Percentiles rank a stretch among this genome's conserved stretches.
Conservation (phyloP, 805 yeast species). For the Deakozyma indianensis region DNA sequence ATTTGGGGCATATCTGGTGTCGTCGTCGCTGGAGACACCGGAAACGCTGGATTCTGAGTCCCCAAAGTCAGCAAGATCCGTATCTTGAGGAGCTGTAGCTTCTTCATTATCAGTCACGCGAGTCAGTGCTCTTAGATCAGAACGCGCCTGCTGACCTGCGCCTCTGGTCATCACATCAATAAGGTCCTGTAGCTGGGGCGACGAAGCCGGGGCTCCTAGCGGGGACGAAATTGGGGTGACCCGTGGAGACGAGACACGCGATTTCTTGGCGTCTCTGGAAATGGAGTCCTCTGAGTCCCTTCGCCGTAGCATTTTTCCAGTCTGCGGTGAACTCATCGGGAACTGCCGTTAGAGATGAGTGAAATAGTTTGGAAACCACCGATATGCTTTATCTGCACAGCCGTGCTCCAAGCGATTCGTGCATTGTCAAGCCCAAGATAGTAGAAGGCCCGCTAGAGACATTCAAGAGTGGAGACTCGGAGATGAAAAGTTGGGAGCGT, state of each 20-base stretch:
- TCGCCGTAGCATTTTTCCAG: constrained; percentile 1
- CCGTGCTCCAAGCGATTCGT: not conserved
- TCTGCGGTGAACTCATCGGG: not conserved
- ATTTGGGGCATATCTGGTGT: too few relatives aligned
- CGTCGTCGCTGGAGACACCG: too few relatives aligned
- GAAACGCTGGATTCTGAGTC: too few relatives aligned
- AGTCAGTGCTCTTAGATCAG: not conserved
- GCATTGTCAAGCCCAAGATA: not conserved
- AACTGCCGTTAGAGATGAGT: not conserved
- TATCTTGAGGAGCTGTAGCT: too few relatives aligned
- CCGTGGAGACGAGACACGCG: not conserved
- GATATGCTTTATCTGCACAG: not conserved
- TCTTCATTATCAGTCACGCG: not conserved
- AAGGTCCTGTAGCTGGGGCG: not conserved
- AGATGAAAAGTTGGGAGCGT: too few relatives aligned
- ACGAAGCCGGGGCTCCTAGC: not conserved
- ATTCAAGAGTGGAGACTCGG: too few relatives aligned
- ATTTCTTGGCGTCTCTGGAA: not conserved
- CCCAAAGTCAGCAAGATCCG: too few relatives aligned
- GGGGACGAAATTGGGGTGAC: not conserved
- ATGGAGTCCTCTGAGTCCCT: not conserved
- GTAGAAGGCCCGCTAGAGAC: too few relatives aligned
- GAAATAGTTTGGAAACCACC: not conserved
- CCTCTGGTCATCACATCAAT: not conserved
- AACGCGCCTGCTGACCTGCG: not conserved